Percentiles rank a stretch among this genome's conserved stretches.
Evolutionary conservation across 2,329 filamentous ascomycete genomes (phyloP).

Genomic region (Neofusicoccum parvum): DNA sequence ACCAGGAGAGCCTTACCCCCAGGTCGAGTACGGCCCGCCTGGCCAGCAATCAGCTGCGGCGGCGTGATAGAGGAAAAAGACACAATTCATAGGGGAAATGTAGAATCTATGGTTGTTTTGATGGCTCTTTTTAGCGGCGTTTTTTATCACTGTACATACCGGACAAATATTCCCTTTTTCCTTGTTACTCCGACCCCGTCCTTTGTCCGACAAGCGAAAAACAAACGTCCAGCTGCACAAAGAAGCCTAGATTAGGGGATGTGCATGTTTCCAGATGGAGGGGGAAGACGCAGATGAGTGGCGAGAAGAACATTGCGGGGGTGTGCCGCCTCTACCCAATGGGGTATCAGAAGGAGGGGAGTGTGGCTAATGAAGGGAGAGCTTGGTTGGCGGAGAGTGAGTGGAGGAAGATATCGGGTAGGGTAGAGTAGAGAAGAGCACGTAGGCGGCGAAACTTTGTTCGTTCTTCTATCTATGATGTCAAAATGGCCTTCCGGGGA

Average conservation of each 20-base stretch:
- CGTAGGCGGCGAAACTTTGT: neutral
- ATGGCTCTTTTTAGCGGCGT: constrained; percentile 1
- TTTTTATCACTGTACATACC: constrained; percentile 17
- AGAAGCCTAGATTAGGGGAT: neutral
- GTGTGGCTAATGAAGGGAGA: neutral
- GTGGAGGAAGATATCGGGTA: too few species aligned
- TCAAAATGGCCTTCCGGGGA: neutral
- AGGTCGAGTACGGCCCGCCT: constrained; percentile 44
- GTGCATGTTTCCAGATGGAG: neutral
- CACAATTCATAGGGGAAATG: neutral
- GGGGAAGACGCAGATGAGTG: neutral
- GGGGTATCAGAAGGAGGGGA: too few species aligned
- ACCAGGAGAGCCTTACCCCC: constrained; percentile 46
- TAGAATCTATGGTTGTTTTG: constrained; percentile 4
- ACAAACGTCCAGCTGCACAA: neutral
- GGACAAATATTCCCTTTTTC: constrained; percentile 19
- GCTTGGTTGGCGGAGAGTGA: too few species aligned
- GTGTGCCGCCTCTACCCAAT: too few species aligned
- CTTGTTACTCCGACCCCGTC: neutral
- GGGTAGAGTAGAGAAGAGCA: neutral
- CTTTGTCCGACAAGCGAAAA: neutral
- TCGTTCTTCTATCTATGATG: neutral
- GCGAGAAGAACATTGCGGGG: neutral
- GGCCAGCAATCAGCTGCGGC: constrained; percentile 20
- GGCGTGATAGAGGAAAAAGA: constrained; percentile 14